Evolutionary conservation across 352 stramenopile species (phyloP).

Genomic region (Phytophthora vignae): DNA sequence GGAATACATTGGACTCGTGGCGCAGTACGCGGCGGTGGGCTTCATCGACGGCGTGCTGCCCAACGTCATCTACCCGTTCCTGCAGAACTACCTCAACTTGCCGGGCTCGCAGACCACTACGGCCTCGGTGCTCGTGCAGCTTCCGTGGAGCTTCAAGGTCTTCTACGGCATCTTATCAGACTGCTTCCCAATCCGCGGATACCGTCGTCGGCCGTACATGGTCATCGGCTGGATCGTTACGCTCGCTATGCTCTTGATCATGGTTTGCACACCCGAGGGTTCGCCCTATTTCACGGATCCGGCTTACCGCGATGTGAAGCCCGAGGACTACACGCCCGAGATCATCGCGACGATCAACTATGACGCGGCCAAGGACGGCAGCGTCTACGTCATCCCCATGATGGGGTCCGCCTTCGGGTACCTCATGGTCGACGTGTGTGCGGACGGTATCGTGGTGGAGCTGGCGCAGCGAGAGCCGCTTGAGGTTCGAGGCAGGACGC

Average conservation of each 20-base stretch:
- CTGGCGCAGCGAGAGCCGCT: neutral
- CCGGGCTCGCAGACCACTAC: neutral
- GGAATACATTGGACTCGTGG: neutral
- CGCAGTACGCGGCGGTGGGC: neutral
- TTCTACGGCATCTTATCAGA: conserved; percentile 5
- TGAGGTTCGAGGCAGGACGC: neutral
- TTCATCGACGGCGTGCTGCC: neutral
- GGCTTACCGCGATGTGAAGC: neutral
- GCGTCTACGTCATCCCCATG: neutral
- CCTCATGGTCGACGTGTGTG: neutral
- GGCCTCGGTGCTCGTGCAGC: neutral
- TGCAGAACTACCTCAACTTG: conserved; percentile 2
- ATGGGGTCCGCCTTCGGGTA: conserved; percentile 2
- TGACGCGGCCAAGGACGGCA: neutral
- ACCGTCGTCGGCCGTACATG: conserved; percentile 2
- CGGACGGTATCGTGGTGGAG: conserved; percentile 1
- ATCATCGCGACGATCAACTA: conserved; percentile 1
- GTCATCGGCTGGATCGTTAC: conserved; percentile 2
- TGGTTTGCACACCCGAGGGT: neutral
- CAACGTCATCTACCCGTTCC: conserved; percentile 5
- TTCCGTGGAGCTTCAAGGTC: conserved; percentile 1
- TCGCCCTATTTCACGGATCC: neutral
- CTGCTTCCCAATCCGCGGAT: conserved; percentile 1
- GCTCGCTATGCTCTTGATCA: neutral
- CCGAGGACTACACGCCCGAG: neutral